phyloP scores from a whole-genome alignment of 768 basidiomycete species.

The Coprinopsis sp. region DNA sequence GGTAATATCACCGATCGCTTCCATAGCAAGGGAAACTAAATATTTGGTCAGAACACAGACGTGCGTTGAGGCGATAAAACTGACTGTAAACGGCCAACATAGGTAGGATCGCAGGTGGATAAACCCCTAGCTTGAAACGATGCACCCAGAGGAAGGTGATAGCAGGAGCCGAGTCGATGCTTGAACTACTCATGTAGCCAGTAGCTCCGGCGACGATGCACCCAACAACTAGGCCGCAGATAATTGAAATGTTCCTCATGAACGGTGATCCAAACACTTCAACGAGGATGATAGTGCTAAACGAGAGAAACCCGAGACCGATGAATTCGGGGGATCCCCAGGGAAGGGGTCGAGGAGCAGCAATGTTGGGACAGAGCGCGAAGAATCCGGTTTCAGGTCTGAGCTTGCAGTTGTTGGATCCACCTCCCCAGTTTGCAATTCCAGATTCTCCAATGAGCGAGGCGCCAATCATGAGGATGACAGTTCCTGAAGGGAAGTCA shows the following conservation, averaged over 20 bases:
- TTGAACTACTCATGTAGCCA: constrained; percentile 69
- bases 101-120: constrained; percentile 60
- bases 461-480: constrained; percentile 77
- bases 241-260: constrained; percentile 74
- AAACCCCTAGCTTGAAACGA: constrained; percentile 71
- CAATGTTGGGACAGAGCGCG: constrained; percentile 64
- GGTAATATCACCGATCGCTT: constrained; percentile 82
- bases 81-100: constrained; percentile 37
- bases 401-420: constrained; percentile 62
- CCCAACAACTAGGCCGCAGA: constrained; percentile 70
- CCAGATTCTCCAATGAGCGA: constrained; percentile 73
- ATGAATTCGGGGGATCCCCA: constrained; percentile 84
- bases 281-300: constrained; percentile 68
- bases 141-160: constrained; percentile 86
- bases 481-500: constrained; percentile 58
- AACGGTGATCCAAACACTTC: constrained; percentile 85
- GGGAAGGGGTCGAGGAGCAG: constrained; percentile 65
- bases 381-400: constrained; percentile 67
- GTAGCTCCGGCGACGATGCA: constrained; percentile 78
- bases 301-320: constrained; percentile 82
- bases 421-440: constrained; percentile 80
- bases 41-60: neutral
- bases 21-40: constrained; percentile 69
- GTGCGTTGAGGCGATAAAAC: neutral
- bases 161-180: constrained; percentile 61